phyloP scores from a whole-genome alignment of 73 alveolate species.

The Tetrahymena elliotti region DNA sequence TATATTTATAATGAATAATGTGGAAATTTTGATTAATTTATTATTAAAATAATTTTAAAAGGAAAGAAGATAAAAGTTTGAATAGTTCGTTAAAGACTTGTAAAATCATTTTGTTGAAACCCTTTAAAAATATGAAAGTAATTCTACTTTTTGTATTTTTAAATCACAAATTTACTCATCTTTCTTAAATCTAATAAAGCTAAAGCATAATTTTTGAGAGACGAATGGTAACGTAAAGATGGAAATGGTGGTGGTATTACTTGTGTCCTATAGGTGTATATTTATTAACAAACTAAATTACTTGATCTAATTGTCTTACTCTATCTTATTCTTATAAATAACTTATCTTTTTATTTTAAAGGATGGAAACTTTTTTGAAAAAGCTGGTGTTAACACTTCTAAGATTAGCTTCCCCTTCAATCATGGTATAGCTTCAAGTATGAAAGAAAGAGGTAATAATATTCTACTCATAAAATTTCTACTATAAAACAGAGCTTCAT shows the following conservation, averaged over 20 bases:
- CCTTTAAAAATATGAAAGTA: neutral
- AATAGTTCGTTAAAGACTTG: neutral
- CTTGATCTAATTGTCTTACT: too few species aligned
- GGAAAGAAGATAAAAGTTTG: neutral
- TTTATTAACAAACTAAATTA: too few species aligned
- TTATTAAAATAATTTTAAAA: neutral
- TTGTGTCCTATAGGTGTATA: constrained; percentile 25
- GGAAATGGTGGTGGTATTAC: constrained; percentile 39
- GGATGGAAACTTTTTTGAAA: constrained; percentile 56
- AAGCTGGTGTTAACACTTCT: constrained; percentile 57
- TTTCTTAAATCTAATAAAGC: neutral
- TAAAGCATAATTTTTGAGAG: constrained; percentile 15
- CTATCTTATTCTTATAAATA: too few species aligned
- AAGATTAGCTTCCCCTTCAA: constrained; percentile 44
- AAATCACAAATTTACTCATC: neutral
- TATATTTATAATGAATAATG: neutral
- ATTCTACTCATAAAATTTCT: neutral
- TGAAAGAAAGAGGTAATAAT: constrained; percentile 40
- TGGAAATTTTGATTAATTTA: neutral
- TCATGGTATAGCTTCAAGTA: constrained; percentile 30
- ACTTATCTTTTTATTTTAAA: neutral
- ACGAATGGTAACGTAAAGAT: constrained; percentile 38
- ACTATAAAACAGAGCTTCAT: too few species aligned
- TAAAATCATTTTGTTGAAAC: neutral
- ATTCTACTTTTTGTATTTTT: neutral